phyloP scores from a whole-genome alignment of 1,139 yeast genomes.

The Pichia sp. region DNA sequence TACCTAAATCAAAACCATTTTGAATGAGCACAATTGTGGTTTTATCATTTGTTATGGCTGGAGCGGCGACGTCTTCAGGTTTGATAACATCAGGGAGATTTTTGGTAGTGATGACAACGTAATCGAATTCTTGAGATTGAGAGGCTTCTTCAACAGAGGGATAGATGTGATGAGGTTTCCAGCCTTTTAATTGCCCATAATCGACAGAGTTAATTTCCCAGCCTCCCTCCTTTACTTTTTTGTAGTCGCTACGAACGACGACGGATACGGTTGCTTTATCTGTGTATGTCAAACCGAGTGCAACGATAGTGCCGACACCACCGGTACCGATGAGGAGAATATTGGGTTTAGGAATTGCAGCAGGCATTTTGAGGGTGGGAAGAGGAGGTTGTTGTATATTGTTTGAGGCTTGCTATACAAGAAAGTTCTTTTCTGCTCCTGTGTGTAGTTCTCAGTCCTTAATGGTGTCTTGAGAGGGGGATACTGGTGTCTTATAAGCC shows the following conservation, averaged over 20 bases:
- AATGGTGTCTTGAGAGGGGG: too few relatives aligned
- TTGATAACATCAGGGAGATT: constrained; percentile 4
- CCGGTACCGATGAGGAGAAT: constrained; percentile 45
- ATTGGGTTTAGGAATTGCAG: too few relatives aligned
- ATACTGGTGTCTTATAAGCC: too few relatives aligned
- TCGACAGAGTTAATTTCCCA: constrained; percentile 43
- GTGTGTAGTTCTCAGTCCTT: too few relatives aligned
- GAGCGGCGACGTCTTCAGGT: constrained; percentile 46
- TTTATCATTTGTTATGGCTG: constrained; percentile 34
- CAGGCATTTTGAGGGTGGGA: too few relatives aligned
- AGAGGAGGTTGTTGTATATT: too few relatives aligned
- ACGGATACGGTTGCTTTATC: constrained; percentile 38
- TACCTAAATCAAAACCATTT: constrained; percentile 50
- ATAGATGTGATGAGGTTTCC: constrained; percentile 45
- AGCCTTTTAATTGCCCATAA: constrained; percentile 40
- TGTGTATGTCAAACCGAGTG: constrained; percentile 39
- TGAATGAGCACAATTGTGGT: constrained; percentile 42
- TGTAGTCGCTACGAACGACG: constrained; percentile 49
- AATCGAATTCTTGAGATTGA: constrained; percentile 33
- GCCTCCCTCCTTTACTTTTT: constrained; percentile 37
- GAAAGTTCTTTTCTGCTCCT: too few relatives aligned
- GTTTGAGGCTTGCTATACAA: too few relatives aligned
- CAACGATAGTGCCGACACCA: constrained; percentile 55
- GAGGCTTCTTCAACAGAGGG: constrained; percentile 37
- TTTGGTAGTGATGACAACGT: constrained; percentile 31